Evolutionary conservation across 164 flowering plant species (phyloP).

Genomic region (Stephania yunnanensis): DNA sequence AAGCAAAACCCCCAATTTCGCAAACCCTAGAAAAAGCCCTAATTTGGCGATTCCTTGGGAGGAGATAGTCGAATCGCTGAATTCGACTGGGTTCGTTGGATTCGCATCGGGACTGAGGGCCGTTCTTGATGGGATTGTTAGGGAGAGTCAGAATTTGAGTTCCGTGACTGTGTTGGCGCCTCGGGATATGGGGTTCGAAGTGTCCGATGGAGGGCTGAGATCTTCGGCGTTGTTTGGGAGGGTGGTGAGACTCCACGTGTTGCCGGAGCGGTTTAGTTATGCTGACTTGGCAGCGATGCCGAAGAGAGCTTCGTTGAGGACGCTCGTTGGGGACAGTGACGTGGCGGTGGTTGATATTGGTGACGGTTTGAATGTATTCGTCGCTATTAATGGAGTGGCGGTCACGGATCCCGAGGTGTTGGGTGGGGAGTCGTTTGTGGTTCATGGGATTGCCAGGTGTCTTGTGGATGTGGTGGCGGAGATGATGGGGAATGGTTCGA

Average conservation of each 20-base stretch:
- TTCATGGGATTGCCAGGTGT: slow-evolving; percentile 57
- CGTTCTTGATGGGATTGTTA: slow-evolving; percentile 44
- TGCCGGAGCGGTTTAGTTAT: slow-evolving; percentile 33
- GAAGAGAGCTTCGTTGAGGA: slow-evolving; percentile 24
- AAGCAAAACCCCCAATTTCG: too few relatives aligned
- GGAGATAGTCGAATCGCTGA: slow-evolving; percentile 30
- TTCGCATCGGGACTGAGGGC: slow-evolving; percentile 48
- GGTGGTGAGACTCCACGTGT: slow-evolving; percentile 47
- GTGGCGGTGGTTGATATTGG: slow-evolving; percentile 20
- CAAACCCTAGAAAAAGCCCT: slow-evolving; percentile 8
- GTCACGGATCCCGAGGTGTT: slow-evolving; percentile 38
- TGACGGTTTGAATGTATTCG: background rate
- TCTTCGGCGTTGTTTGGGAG: slow-evolving; percentile 36
- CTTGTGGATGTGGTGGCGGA: slow-evolving; percentile 10
- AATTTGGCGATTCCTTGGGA: slow-evolving; percentile 28
- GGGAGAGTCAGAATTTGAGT: slow-evolving; percentile 25
- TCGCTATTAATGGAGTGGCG: slow-evolving; percentile 38
- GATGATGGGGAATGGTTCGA: too few relatives aligned
- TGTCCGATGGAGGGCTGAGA: slow-evolving; percentile 8
- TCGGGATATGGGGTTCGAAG: slow-evolving; percentile 23
- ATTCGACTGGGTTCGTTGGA: slow-evolving; percentile 42
- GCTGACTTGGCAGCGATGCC: slow-evolving; percentile 31
- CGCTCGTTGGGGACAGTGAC: slow-evolving; percentile 28
- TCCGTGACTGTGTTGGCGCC: slow-evolving; percentile 57
- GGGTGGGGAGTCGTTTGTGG: slow-evolving; percentile 27